A percentile compares a stretch with the other conserved stretches of the same genome.
phyloP scores from a whole-genome alignment of 805 yeast species.

The Pichia nakasei region DNA sequence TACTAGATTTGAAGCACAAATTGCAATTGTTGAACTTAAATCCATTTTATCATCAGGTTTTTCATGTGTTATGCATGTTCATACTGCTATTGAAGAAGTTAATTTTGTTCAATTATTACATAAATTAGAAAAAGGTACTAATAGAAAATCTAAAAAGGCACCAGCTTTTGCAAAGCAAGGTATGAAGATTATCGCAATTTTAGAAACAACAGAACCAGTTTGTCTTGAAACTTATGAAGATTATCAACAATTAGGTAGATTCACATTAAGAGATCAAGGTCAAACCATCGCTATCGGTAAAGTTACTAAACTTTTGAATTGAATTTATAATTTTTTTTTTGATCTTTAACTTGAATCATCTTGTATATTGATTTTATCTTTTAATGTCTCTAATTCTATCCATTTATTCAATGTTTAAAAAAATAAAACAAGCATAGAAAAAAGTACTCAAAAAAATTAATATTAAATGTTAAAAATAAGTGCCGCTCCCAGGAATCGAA shows the following conservation, averaged over 20 bases:
- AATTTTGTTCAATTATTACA: slow-evolving; percentile 73
- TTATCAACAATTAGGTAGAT: slow-evolving; percentile 95
- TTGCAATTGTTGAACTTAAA: slow-evolving; percentile 93
- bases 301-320: slow-evolving; percentile 74
- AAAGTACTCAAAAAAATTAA: too few species aligned
- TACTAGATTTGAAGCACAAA: slow-evolving; percentile 87
- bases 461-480: slow-evolving; percentile 1
- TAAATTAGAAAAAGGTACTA: slow-evolving; percentile 92
- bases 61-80: slow-evolving; percentile 98
- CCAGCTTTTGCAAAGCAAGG: slow-evolving; percentile 99
- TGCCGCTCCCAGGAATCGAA: slow-evolving; percentile 23
- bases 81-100: slow-evolving; percentile 97
- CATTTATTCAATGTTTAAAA: not conserved
- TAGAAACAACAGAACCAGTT: slow-evolving; percentile 79
- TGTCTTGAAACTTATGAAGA: slow-evolving; percentile 90
- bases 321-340: not conserved
- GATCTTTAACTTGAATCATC: too few species aligned
- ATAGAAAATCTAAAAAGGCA: slow-evolving; percentile 91
- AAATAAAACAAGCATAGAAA: too few species aligned
- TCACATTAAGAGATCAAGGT: slow-evolving; percentile 98
- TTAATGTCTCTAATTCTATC: not conserved
- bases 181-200: slow-evolving; percentile 91
- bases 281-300: slow-evolving; percentile 97
- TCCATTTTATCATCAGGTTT: slow-evolving; percentile 91
- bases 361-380: not conserved